Base-by-base conservation (phyloP, 106 monocot genomes). In the Agapanthus africanus region DNA sequence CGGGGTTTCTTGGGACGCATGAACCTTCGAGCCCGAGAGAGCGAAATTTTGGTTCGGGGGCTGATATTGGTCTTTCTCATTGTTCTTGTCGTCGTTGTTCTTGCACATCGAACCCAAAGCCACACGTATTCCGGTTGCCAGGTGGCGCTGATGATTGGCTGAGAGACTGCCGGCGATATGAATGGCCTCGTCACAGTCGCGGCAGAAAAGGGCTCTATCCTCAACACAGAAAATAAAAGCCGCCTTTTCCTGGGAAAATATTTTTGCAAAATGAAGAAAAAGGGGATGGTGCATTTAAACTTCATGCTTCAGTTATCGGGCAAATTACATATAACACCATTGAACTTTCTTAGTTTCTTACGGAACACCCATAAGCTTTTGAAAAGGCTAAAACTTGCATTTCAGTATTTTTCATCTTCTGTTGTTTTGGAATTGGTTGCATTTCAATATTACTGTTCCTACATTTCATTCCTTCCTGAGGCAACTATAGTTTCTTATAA, bases 201-300 rank as follows among this genome's bases (percentile, higher is more conserved):
- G 67, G 54, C 95, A 97, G 71, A 97, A 83, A 4, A 97, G 88
- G n/a, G 95, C 91, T 68, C 95, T 77, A 35, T 97, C 95, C 74
- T 97, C 95, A 75, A 91, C 81, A 35, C 95, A 97, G 84, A 97
- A 97, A 28, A 97, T 86, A 51, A 88, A 89, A 23, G 85, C 95
- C 32, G 80, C 32, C 51, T 87, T 92, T 49, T 97, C 95, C 95
- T 97, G 47, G n/a, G n/a, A n/a, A n/a, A n/a, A n/a, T n/a, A n/a
- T n/a, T n/a, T n/a, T n/a, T n/a, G n/a, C n/a, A n/a, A n/a, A n/a
- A n/a, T n/a, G n/a, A n/a, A n/a, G n/a, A n/a, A n/a, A n/a, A n/a
- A n/a, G n/a, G n/a, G n/a, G n/a, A n/a, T n/a, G n/a, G n/a, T n/a
- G n/a, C n/a, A n/a, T n/a, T n/a, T n/a, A n/a, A n/a, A n/a, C n/a